A percentile compares a stretch with the other conserved stretches of the same genome.
phyloP scores from a whole-genome alignment of 345 rosid genomes.

The Eucalyptus sideroxylon region DNA sequence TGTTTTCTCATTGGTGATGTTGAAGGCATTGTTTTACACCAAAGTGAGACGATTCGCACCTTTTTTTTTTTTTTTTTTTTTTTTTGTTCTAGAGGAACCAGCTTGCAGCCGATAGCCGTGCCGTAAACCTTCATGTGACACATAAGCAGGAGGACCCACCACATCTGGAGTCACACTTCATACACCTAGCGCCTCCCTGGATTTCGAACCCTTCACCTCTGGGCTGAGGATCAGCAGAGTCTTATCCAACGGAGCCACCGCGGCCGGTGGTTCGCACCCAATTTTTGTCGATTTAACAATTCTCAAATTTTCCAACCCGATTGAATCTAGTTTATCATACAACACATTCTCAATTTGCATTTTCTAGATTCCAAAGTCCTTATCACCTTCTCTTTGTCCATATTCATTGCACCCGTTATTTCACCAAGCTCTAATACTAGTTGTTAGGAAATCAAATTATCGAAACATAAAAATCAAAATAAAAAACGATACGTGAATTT shows the following conservation, averaged over 20 bases:
- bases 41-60: neutral
- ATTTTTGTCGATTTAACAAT: neutral
- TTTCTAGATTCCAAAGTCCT: neutral
- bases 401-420: neutral
- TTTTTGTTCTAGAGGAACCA: too few relatives aligned
- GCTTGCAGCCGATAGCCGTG: too few relatives aligned
- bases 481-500: neutral
- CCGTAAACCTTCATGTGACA: too few relatives aligned
- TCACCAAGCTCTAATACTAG: neutral
- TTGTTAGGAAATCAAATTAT: fast-evolving
- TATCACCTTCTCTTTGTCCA: neutral
- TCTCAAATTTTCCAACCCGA: neutral
- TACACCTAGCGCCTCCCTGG: too few relatives aligned
- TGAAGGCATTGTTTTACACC: neutral
- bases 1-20: neutral
- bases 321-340: neutral
- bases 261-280: too few relatives aligned
- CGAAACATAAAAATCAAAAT: neutral
- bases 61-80: too few relatives aligned
- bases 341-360: neutral
- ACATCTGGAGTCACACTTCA: too few relatives aligned
- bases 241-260: too few relatives aligned
- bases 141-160: too few relatives aligned
- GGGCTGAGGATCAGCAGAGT: too few relatives aligned
- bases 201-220: too few relatives aligned